Base-by-base conservation (phyloP, 371 early-diverging fungal species). In the Quaeritorhiza haematococci region DNA sequence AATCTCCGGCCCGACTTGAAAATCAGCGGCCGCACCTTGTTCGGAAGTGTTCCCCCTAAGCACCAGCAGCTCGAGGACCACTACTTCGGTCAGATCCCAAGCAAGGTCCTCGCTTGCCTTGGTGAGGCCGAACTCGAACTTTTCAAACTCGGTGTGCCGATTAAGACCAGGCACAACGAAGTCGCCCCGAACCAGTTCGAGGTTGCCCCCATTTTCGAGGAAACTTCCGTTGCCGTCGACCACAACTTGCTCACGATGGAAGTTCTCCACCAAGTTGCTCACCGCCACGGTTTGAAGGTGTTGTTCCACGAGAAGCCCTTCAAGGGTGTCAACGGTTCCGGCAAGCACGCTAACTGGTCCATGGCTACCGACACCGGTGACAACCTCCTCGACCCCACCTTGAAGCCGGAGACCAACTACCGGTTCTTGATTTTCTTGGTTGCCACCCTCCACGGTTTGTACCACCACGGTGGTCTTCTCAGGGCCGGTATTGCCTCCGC, bases 281-380 rank as follows among this genome's bases (percentile, higher is more conserved):
- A 96, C 79, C 87, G 91, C 59, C 91, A 98, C 86, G 89, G 90
- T 75, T 84, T 96, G 62, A 93, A 92, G 85, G 74, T 90, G 46
- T 84, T 98, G 38, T 96, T 88, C 87, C 98, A 98, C 84, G 96
- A 96, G 80, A 98, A 98, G 84, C 98, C 98, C 42, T 98, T 95
- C 85, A 88, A 89, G 73, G 96, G 98, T 55, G 84, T 98, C 74
- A 98, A 98, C 74, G 98, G 98, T 34, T 91, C 91, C 30, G 96
- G 98, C 60, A 98, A 98, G 84, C 98, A 96, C 82, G 93, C 94
- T 85, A 98, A 98, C 88, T 98, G 96, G 96, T 87, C 95, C 68
- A 73, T 98, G 71, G 88, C 91, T 51, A 96, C 96, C 19, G 92
- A 93, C 76, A 71, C 72, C 41, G 98, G 98, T 53, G 91, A 91